These are phyloP conservation scores for Ascochyta viciae-villosae DNA, from an alignment of 2,329 filamentous ascomycete genomes.

Conservation along the genomic window DNA sequence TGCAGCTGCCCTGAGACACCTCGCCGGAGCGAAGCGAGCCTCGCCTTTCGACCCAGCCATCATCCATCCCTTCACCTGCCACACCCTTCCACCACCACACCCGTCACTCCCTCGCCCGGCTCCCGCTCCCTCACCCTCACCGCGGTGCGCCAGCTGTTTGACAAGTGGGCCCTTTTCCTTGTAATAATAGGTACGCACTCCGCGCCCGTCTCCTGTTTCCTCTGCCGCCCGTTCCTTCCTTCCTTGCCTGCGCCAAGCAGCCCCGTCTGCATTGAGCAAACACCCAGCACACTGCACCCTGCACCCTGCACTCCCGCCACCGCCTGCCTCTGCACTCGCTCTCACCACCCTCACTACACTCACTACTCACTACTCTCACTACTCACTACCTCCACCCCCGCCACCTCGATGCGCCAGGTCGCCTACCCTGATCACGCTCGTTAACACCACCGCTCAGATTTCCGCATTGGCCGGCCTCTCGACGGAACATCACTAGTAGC, in stretches of 20 bases:
- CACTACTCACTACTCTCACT: conserved; percentile 1
- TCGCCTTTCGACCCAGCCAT: conserved; percentile 33
- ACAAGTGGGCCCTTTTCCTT: conserved; percentile 16
- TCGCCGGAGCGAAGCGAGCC: conserved; percentile 39
- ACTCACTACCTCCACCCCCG: conserved; percentile 1
- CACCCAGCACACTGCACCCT: background rate
- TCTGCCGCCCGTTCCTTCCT: conserved; percentile 9
- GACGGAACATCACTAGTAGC: conserved; percentile 37
- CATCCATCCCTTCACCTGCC: conserved; percentile 38
- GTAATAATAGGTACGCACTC: conserved; percentile 42
- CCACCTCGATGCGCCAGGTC: background rate
- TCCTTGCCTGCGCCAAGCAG: conserved; percentile 18
- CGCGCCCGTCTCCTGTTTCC: background rate
- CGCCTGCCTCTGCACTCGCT: conserved; percentile 2
- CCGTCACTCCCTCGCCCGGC: conserved; percentile 6
- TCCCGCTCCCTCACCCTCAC: background rate
- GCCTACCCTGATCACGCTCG: background rate
- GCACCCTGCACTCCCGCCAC: background rate
- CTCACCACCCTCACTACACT: background rate
- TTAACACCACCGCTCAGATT: conserved; percentile 26
- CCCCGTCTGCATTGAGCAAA: conserved; percentile 9
- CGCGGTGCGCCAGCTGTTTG: conserved; percentile 10
- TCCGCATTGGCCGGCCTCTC: conserved; percentile 46
- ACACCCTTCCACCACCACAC: conserved; percentile 12
- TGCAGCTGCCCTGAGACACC: conserved; percentile 35